Evolutionary conservation across 2,329 filamentous ascomycete genomes (phyloP).

Genomic region (Claviceps capensis): DNA sequence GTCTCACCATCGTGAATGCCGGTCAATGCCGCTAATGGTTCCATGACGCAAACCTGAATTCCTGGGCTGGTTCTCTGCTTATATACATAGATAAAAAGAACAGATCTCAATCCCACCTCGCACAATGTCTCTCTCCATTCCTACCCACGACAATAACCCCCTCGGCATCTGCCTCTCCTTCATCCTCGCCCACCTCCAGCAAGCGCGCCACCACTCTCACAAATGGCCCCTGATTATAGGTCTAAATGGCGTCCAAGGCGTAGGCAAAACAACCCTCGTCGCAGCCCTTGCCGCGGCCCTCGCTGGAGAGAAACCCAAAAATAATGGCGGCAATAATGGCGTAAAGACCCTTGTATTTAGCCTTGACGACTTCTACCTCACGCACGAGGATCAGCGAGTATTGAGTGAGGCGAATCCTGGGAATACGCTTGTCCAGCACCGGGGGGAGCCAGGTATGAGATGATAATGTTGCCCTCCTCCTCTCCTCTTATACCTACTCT

Average conservation of each 20-base stretch:
- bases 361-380: constrained; percentile 83
- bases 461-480: neutral
- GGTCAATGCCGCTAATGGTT: too few relatives aligned
- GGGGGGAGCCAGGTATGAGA: constrained; percentile 57
- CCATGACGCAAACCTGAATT: too few relatives aligned
- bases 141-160: constrained; percentile 61
- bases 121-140: neutral
- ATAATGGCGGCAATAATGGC: constrained; percentile 16
- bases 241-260: constrained; percentile 82
- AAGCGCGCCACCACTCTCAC: constrained; percentile 29
- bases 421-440: constrained; percentile 66
- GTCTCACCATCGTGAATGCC: too few relatives aligned
- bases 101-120: neutral
- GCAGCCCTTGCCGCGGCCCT: constrained; percentile 50
- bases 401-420: constrained; percentile 51
- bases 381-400: constrained; percentile 50
- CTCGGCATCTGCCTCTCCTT: constrained; percentile 56
- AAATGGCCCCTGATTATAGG: constrained; percentile 63
- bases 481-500: neutral
- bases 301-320: constrained; percentile 19
- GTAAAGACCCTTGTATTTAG: constrained; percentile 60
- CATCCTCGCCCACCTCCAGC: constrained; percentile 45
- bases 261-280: constrained; percentile 84
- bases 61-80: too few relatives aligned
- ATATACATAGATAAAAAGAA: neutral